phyloP scores from a whole-genome alignment of 2,329 filamentous ascomycete genomes.

The Coniella lustricola region DNA sequence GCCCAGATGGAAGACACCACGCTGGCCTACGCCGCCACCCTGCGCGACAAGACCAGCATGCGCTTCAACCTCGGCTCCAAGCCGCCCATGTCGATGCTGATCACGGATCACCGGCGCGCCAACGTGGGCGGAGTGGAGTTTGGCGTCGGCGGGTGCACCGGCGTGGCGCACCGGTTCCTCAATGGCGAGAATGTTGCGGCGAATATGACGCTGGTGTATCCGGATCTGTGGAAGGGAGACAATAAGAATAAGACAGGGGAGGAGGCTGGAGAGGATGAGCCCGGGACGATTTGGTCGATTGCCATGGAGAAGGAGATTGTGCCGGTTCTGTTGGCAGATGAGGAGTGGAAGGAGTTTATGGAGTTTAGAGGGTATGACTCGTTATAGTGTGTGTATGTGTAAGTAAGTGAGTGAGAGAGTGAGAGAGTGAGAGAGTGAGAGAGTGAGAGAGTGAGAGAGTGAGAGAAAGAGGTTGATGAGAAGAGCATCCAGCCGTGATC shows the following conservation, averaged over 20 bases:
- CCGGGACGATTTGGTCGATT: slow-evolving; percentile 27
- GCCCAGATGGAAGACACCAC: slow-evolving; percentile 22
- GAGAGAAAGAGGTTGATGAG: no score
- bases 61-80: slow-evolving; percentile 16
- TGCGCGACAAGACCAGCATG: slow-evolving; percentile 28
- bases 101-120: slow-evolving; percentile 25
- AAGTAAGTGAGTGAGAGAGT: background rate
- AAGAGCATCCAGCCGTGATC: no score
- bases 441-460: background rate
- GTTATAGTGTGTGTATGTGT: no score
- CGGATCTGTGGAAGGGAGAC: slow-evolving; percentile 15
- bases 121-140: slow-evolving; percentile 24
- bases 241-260: background rate
- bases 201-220: slow-evolving; percentile 24
- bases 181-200: slow-evolving; percentile 21
- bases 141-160: slow-evolving; percentile 26
- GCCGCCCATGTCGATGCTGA: slow-evolving; percentile 5
- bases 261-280: slow-evolving; percentile 20
- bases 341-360: slow-evolving; percentile 28
- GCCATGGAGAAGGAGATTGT: slow-evolving; percentile 26
- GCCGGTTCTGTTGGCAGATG: slow-evolving; percentile 24
- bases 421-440: background rate
- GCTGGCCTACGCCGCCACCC: slow-evolving; percentile 24
- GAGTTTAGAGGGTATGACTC: slow-evolving; percentile 28
- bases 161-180: slow-evolving; percentile 24